Evolutionary conservation across 495 filamentous ascomycete genomes (phyloP), one percentile per base, ranked within the genome.

Genomic region (Penicillium dipodomyicola): DNA sequence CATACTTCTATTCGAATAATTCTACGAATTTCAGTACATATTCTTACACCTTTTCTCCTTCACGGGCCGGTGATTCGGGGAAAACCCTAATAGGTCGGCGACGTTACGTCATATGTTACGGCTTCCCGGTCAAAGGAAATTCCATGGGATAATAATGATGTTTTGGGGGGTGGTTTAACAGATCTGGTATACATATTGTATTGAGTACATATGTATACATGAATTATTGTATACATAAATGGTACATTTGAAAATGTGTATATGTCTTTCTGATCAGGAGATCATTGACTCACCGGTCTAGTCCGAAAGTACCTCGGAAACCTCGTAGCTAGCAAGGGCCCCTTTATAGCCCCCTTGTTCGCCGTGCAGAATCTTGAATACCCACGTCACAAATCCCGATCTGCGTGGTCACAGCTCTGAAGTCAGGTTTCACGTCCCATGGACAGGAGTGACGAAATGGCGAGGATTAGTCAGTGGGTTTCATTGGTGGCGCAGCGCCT

Each of bases 51-150:
- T 19, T 33, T 42, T 17, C 40, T 35, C 23, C 19, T 37, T 32
- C 11, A 43, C 54, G 52, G 52, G 52, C 52, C 52, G 52, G 52
- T 54, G 44, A 32, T 30, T 54, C 52, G 52, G 52, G 52, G 42
- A 43, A 20, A 35, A 22, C 47, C 47, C 29, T 49, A 15, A 48
- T 32, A 49, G 29, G 32, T 49, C 47, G 33, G 33, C 19, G 35
- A 12, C 6, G 29, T 54, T 54, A 54, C 52, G 52, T 54, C 52
- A 54, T 41, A 22, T 25, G 11, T 51, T 45, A 54, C 52, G 52
- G 52, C 52, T 54, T 54, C 52, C 52, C 52, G 52, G 39, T 19
- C 50, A 37, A 12, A 30, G 2, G 4, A 17, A 12, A 41, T 29
- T 29, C 27, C 27, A 52, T 54, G 41, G 51, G 29, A 33, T 54